phyloP scores from a whole-genome alignment of 768 basidiomycete species.

The Macrolepiota dolichaula region DNA sequence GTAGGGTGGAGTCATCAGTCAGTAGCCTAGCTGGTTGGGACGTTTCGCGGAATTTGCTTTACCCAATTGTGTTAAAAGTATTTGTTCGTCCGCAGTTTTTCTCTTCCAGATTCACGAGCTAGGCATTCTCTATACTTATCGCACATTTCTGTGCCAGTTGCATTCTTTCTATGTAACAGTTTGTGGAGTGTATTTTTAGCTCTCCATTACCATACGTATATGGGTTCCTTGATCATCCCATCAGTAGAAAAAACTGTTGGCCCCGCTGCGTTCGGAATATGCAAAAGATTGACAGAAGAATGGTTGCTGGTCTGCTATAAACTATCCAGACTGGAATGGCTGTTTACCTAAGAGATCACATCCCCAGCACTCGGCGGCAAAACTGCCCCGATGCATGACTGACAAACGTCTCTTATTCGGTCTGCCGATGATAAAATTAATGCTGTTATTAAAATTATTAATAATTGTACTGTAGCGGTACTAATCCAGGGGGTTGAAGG shows the following conservation, averaged over 20 bases:
- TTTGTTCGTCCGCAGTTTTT: background rate
- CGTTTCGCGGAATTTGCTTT: conserved; percentile 10
- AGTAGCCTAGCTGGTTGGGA: background rate
- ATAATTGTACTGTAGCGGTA: conserved; percentile 2
- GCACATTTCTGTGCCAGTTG: background rate
- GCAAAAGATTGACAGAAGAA: conserved; percentile 9
- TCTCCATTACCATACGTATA: background rate
- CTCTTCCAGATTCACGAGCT: background rate
- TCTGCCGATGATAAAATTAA: conserved; percentile 6
- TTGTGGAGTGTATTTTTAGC: conserved; percentile 8
- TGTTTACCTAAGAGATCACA: conserved; percentile 4
- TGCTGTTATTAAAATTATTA: conserved; percentile 2
- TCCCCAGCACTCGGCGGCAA: conserved; percentile 7
- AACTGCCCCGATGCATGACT: conserved; percentile 4
- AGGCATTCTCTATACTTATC: background rate
- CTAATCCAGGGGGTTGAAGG: conserved; percentile 4
- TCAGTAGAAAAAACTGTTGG: conserved; percentile 6
- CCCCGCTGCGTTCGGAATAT: conserved; percentile 11
- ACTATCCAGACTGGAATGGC: background rate
- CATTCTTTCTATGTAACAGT: background rate
- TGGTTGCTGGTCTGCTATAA: background rate
- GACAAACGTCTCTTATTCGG: background rate
- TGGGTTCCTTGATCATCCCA: conserved; percentile 12
- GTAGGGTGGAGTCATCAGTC: conserved; percentile 7
- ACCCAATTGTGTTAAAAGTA: background rate